Percentiles rank a stretch among this genome's conserved stretches.
phyloP scores from a whole-genome alignment of 176 grass and related monocot species.

The Zea mays region DNA sequence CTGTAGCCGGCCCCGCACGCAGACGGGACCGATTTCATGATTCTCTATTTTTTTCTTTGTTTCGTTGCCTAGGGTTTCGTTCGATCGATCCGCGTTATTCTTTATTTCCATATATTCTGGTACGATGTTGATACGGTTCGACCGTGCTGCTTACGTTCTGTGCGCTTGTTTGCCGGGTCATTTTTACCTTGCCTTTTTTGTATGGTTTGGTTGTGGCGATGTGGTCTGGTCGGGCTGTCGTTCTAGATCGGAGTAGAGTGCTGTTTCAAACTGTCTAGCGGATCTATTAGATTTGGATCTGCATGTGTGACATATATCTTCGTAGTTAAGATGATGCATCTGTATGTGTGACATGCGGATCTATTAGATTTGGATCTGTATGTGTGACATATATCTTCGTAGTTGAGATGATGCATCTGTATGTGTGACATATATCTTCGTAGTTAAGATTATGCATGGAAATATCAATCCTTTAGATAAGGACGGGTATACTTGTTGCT shows the following conservation, averaged over 20 bases:
- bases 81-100: too few relatives aligned
- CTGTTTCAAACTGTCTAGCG: background rate
- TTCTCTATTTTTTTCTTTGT: too few relatives aligned
- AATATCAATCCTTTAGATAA: too few relatives aligned
- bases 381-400: too few relatives aligned
- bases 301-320: background rate
- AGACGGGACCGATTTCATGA: too few relatives aligned
- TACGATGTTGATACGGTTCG: background rate
- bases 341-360: too few relatives aligned
- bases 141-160: background rate
- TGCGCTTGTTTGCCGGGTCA: background rate
- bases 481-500: background rate
- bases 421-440: too few relatives aligned
- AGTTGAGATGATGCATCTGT: too few relatives aligned
- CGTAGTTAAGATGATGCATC: background rate
- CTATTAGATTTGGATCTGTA: background rate
- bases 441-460: too few relatives aligned
- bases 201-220: too few relatives aligned
- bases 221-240: background rate
- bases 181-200: background rate
- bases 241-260: background rate
- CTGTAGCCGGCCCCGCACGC: too few relatives aligned
- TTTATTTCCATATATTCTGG: too few relatives aligned
- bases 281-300: background rate
- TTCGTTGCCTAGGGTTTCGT: background rate